Base-by-base conservation (phyloP, 1,284 basidiomycete genomes). In the Agaricales sp. region DNA sequence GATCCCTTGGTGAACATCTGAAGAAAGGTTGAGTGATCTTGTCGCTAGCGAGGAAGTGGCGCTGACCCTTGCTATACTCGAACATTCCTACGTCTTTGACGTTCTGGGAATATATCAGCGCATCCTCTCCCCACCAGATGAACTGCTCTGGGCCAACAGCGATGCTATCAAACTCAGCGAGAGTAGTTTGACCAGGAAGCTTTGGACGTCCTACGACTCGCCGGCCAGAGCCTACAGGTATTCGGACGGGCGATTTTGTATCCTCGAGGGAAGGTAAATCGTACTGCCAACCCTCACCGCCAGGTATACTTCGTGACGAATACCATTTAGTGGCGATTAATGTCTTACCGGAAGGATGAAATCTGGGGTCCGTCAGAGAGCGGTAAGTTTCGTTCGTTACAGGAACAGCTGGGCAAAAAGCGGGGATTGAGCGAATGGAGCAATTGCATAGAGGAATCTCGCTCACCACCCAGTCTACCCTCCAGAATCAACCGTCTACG, bases 261-360 rank as follows among this genome's bases (percentile, higher is more conserved):
- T 8, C n/a, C 30, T 62, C 52, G 3, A 61, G 35, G 21, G 61
- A 59, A 8, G 77, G 77, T 19, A 80, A 64, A 3, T 61, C 24
- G 52, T 79, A 87, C 56, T 76, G 69, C 83, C 83, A 86, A 35
- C 77, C 80, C 67, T 86, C 83, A 2, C 81, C 81, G 1, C 81
- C 82, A 43, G 77, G 78, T 18, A 86, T 79, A 8, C 82, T 74
- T 3, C 51, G 56, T 4, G 74, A 76, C 16, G 77, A 82, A 54
- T 81, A 83, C 82, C 84, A 84, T 59, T 85, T 87, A 4, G 81
- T 83, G 4, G 82, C 79, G 48, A 85, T 64, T n/a, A 86, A 59
- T 53, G 69, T 77, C 13, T 60, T 55, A 1, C 79, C 80, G 11
- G 74, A 77, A 3, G 82, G 78, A 56, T 87, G 80, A 67, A 82